These are phyloP conservation scores for Potentilla sterilis DNA, from an alignment of 306 rosid species.

Conservation along the genomic window DNA sequence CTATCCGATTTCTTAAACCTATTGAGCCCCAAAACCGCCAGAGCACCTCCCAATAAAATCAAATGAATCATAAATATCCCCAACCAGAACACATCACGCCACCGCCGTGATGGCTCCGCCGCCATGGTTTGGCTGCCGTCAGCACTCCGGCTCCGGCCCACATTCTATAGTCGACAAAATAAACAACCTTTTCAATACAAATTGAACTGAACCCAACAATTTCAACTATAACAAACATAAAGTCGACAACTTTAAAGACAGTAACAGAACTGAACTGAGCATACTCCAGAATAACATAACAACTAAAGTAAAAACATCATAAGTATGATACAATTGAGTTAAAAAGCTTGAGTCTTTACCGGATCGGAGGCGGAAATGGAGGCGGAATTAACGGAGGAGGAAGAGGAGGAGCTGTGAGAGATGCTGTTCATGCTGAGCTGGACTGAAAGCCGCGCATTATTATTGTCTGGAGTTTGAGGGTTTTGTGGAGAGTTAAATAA, in stretches of 20 bases:
- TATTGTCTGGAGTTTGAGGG: background rate
- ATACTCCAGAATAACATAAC: background rate
- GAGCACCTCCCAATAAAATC: constrained; percentile 59
- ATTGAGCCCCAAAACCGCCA: constrained; percentile 70
- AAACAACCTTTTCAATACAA: background rate
- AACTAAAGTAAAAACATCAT: background rate
- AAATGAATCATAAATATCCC: constrained; percentile 66
- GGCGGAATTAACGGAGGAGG: constrained; percentile 57
- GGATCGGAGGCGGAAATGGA: constrained; percentile 52
- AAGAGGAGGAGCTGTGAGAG: constrained; percentile 53
- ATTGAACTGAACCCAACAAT: background rate
- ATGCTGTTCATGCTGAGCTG: constrained; percentile 52
- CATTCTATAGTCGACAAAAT: constrained; percentile 37
- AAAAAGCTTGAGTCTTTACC: constrained; percentile 27
- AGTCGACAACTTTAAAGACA: background rate
- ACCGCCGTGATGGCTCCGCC: constrained; percentile 59
- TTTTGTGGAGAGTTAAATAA: background rate
- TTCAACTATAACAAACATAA: background rate
- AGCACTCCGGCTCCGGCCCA: constrained; percentile 39
- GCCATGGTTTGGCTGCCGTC: constrained; percentile 45
- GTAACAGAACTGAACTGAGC: background rate
- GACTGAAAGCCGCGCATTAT: constrained; percentile 37
- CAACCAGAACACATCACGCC: constrained; percentile 92
- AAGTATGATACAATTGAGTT: background rate
- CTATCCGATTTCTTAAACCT: constrained; percentile 74